phyloP scores from a whole-genome alignment of 768 basidiomycete genomes.

The Boletellus ananiceps region DNA sequence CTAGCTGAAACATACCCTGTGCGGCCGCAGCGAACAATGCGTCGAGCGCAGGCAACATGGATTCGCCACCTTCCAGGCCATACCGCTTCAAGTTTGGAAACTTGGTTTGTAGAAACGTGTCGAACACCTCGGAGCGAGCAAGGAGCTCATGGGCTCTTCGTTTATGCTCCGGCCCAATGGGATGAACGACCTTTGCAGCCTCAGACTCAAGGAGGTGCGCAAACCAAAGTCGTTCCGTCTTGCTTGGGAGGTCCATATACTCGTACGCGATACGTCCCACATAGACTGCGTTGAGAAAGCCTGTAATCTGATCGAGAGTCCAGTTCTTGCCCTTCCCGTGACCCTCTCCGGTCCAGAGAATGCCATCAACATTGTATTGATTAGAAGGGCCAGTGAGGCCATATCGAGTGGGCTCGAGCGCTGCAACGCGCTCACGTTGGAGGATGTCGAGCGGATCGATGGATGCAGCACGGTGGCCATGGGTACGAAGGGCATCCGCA shows the following conservation, averaged over 20 bases:
- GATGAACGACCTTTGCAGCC: conserved; percentile 28
- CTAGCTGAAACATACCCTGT: conserved; percentile 36
- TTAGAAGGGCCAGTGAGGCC: conserved; percentile 53
- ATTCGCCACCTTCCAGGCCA: conserved; percentile 89
- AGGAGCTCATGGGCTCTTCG: conserved; percentile 64
- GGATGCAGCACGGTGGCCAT: conserved; percentile 78
- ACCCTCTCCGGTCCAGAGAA: conserved; percentile 58
- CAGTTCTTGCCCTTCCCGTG: conserved; percentile 42
- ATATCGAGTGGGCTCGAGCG: conserved; percentile 73
- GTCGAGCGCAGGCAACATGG: conserved; percentile 87
- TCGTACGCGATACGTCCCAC: conserved; percentile 87
- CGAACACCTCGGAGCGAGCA: conserved; percentile 73
- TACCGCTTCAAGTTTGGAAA: conserved; percentile 88
- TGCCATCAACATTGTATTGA: conserved; percentile 72
- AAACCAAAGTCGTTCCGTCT: conserved; percentile 87
- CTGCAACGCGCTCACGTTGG: conserved; percentile 74
- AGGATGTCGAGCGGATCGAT: conserved; percentile 89
- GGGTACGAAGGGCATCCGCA: conserved; percentile 82
- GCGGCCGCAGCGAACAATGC: conserved; percentile 67
- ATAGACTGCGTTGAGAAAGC: conserved; percentile 69
- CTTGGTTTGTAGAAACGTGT: conserved; percentile 80
- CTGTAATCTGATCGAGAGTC: conserved; percentile 65
- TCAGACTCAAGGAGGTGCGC: conserved; percentile 72
- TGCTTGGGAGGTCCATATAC: conserved; percentile 85
- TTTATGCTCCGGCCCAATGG: conserved; percentile 37